Base-by-base conservation (phyloP, 169 alveolate genomes). In the Besnoitia besnoiti region DNA sequence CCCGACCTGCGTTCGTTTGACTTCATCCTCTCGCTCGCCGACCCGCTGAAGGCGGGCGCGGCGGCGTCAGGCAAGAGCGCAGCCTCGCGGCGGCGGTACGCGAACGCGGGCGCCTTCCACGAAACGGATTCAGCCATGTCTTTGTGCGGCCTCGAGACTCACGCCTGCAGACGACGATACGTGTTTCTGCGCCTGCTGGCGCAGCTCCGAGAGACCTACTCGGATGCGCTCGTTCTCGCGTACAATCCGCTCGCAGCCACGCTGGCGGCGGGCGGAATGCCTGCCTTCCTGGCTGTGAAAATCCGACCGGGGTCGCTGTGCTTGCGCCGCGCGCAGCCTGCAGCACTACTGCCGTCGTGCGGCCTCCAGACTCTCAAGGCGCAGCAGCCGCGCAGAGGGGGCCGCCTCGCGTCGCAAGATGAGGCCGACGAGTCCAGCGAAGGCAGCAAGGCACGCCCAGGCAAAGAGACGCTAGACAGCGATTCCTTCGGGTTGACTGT, bases 121-220 rank as follows among this genome's bases (percentile, higher is more conserved):
- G 8, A 24, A 37, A 33, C 84, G 84, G 84, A 55, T 33, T 21
- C 16, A 27, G 5, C 73, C 10, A 55, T 55, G 73, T 55, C 73
- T 27, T 33, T 55, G 5, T 55, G 73, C 73, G 73, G 73, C 73
- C 73, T 55, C 73, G 33, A 55, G 73, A 55, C 27, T 27, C 33
- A 27, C n/a, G 73, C 73, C 16, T 40, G 40, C 62, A 44, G 8
- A 35, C 50, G 87, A 59, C 50, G 87, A 37, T 77, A 40, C 47
- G n/a, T 77, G 14, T 77, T 77, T 35, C 62, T 77, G 61, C 87
- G 87, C 16, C 24, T 77, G 10, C 55, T 77, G 51, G n/a, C 39
- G 33, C 37, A 77, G 59, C 87, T 77, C 8, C 50, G 50, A 59
- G 50, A 73, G 19, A 33, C 84, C 46, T 73, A 73, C 84, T 39